phyloP scores from a whole-genome alignment of 2,329 filamentous ascomycete species.

The Aureobasidium leucospermi region DNA sequence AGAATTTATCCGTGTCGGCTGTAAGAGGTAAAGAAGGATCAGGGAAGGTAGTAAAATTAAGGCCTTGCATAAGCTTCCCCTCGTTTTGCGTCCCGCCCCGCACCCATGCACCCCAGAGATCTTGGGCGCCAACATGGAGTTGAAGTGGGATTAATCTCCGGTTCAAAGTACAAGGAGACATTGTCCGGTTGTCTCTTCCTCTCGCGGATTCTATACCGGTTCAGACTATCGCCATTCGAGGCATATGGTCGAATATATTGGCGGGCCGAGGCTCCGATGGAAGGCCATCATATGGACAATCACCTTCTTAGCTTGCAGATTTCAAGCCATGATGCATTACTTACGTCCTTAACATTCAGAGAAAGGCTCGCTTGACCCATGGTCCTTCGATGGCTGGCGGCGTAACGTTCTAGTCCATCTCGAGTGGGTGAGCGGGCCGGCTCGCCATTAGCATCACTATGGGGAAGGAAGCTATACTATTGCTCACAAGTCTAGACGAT shows the following conservation, averaged over 20 bases:
- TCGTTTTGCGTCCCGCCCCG: neutral
- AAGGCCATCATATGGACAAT: neutral
- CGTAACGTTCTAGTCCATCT: neutral
- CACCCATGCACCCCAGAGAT: neutral
- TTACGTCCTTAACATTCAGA: neutral
- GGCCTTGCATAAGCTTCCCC: constrained; percentile 10
- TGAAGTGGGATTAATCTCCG: neutral
- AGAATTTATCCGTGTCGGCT: constrained; percentile 2
- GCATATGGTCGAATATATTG: neutral
- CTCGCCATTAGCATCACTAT: neutral
- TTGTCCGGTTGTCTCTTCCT: neutral
- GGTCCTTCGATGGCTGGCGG: neutral
- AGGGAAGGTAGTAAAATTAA: neutral
- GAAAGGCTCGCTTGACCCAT: neutral
- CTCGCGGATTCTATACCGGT: no score
- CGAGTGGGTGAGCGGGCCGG: neutral
- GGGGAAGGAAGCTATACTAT: neutral
- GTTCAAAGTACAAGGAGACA: neutral
- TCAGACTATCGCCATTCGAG: neutral
- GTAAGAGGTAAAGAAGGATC: neutral
- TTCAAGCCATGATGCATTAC: neutral
- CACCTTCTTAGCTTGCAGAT: neutral
- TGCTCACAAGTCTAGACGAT: neutral
- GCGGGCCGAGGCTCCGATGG: neutral
- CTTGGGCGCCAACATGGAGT: neutral